Base-by-base conservation (phyloP, 139 green algal species). In the Spirogloea muscicola region DNA sequence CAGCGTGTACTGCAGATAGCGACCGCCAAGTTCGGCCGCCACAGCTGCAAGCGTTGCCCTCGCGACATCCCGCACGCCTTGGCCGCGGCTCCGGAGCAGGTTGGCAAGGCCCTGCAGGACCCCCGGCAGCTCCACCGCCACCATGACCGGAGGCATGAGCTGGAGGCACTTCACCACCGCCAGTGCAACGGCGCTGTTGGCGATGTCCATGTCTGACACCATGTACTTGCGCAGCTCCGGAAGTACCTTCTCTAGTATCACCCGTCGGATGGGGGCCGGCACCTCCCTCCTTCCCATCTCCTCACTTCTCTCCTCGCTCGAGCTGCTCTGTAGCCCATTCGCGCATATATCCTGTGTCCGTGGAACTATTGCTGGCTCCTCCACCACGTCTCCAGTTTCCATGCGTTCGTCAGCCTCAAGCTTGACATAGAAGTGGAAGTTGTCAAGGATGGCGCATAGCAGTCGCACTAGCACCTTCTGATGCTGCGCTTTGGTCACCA, bases 41-140 rank as follows among this genome's bases (percentile, higher is more conserved):
- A 95, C 86, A 18, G 79, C 72, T 4, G 87, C 84, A 34, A 97
- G 76, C 48, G 95, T 88, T 0, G 70, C 63, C 10, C 92, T 85
- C 7, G 91, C 87, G 58, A 87, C 85, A 66, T 97, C 92, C 13
- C 88, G 82, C 70, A 70, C 68, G 31, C 43, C 29, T 72, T 95
- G 92, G 29, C 18, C 34, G 46, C 58, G 70, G 3, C 5, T 37
- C 70, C 60, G 59, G 59, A 79, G 70, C 13, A 39, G n/a, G 46
- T 79, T 79, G 34, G 38, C 57, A 10, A 71, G 25, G 16, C 7
- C 29, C 43, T 80, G 72, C 43, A 80, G 40, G 27, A 80, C 36
- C 13, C 25, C 33, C 21, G 61, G 60, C 21, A 80, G 62, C 49
- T 80, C 36, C 44, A 29, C 44, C 13, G 41, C 18, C 36, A 74